These are phyloP conservation scores for Mycena alexandri DNA, from an alignment of 768 basidiomycete species.

Conservation along the genomic window DNA sequence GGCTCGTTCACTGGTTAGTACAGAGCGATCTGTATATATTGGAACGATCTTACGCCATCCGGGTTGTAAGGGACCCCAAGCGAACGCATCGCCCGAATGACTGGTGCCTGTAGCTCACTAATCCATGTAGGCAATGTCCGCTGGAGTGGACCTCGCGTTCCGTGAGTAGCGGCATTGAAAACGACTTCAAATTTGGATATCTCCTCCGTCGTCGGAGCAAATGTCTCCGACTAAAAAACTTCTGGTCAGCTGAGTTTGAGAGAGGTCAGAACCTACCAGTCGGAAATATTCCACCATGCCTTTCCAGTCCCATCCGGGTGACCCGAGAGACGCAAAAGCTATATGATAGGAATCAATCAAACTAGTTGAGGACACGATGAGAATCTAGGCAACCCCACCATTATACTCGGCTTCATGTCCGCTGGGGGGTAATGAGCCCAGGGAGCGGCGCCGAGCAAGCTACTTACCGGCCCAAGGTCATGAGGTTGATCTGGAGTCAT, in stretches of 20 bases:
- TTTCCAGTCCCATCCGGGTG: conserved; percentile 39
- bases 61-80: conserved; percentile 25
- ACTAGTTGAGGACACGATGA: neutral
- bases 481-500: conserved; percentile 33
- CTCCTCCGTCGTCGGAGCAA: conserved; percentile 14
- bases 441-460: neutral
- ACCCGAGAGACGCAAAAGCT: conserved; percentile 37
- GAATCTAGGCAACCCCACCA: conserved; percentile 28
- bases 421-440: conserved; percentile 11
- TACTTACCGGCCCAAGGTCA: conserved; percentile 32
- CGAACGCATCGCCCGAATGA: conserved; percentile 1
- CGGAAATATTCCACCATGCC: conserved; percentile 36
- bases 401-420: conserved; percentile 33
- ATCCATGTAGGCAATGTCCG: conserved; percentile 34
- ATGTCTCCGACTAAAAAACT: conserved; percentile 22
- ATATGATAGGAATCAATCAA: neutral
- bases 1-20: no score
- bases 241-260: neutral
- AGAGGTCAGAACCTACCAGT: conserved; percentile 15
- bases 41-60: conserved; percentile 13
- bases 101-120: conserved; percentile 16
- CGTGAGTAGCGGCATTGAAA: conserved; percentile 20
- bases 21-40: no score
- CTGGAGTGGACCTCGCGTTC: conserved; percentile 31
- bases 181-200: conserved; percentile 6